Percentiles rank a stretch among this genome's conserved stretches.
phyloP scores from a whole-genome alignment of 768 basidiomycete species.

The Lactarius pseudohatsudake region DNA sequence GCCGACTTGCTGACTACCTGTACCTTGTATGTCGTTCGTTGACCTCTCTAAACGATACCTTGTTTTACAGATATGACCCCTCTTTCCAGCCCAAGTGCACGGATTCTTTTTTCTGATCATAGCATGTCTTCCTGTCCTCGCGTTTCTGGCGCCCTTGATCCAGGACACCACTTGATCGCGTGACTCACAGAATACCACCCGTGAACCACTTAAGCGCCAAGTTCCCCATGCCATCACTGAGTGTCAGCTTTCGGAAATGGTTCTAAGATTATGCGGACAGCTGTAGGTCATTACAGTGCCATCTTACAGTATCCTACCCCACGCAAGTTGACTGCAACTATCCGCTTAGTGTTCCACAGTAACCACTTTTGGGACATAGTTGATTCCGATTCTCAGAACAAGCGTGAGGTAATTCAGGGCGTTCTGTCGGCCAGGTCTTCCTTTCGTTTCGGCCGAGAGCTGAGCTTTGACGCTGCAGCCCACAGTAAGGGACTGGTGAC shows the following conservation, averaged over 20 bases:
- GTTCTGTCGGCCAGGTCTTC: not conserved
- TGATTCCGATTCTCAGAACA: not conserved
- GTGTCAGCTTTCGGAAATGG: not conserved
- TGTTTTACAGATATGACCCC: not conserved
- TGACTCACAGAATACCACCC: not conserved
- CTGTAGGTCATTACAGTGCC: not conserved
- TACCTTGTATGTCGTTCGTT: not conserved
- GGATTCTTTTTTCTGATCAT: not conserved
- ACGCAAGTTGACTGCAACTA: not conserved
- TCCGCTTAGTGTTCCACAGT: not conserved
- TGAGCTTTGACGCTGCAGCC: not conserved
- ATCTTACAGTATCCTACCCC: not conserved
- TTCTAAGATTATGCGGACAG: not conserved
- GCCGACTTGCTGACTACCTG: not conserved
- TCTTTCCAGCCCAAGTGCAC: not conserved
- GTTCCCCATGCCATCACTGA: not conserved
- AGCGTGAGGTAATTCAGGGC: not conserved
- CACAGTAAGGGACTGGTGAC: conserved; percentile 1
- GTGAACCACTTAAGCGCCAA: not conserved
- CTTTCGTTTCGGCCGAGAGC: not conserved
- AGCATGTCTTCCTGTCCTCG: not conserved
- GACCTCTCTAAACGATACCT: not conserved
- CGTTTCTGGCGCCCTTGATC: not conserved
- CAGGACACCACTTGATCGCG: not conserved
- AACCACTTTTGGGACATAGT: not conserved